Conservation (phyloP, 495 filamentous ascomycete species). For the Neurospora pannonica region DNA sequence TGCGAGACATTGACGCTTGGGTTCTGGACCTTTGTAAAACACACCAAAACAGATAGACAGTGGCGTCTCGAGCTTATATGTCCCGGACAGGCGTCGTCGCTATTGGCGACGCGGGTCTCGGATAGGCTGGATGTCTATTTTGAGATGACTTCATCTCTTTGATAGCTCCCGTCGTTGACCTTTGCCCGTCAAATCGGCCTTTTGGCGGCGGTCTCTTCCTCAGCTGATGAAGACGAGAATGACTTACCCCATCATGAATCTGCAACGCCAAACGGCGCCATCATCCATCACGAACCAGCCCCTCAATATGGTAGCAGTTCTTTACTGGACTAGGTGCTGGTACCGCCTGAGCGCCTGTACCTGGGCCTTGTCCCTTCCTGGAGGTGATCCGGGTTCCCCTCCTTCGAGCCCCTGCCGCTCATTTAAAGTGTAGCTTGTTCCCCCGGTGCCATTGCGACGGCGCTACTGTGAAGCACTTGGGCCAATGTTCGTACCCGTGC, state of each 20-base stretch:
- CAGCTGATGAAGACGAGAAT: background rate
- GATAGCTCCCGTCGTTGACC: background rate
- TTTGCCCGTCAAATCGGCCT: background rate
- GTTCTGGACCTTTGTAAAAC: background rate
- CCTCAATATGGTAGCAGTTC: background rate
- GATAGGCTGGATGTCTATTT: background rate
- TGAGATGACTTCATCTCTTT: background rate
- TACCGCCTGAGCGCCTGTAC: background rate
- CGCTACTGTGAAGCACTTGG: conserved; percentile 31
- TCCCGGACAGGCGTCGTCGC: background rate
- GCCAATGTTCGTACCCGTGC: conserved; percentile 31
- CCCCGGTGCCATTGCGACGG: conserved; percentile 41
- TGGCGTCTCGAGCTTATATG: background rate
- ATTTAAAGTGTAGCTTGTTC: conserved; percentile 6
- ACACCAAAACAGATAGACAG: background rate
- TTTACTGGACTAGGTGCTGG: background rate
- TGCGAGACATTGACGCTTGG: background rate
- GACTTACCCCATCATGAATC: background rate
- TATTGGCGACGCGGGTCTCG: background rate
- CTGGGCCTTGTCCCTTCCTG: background rate
- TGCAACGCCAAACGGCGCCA: background rate
- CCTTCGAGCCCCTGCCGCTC: background rate
- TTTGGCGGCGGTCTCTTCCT: background rate
- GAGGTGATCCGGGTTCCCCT: background rate
- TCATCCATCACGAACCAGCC: background rate